Base-by-base conservation (phyloP, 2,329 filamentous ascomycete genomes). In the Epicoccum nigrum region DNA sequence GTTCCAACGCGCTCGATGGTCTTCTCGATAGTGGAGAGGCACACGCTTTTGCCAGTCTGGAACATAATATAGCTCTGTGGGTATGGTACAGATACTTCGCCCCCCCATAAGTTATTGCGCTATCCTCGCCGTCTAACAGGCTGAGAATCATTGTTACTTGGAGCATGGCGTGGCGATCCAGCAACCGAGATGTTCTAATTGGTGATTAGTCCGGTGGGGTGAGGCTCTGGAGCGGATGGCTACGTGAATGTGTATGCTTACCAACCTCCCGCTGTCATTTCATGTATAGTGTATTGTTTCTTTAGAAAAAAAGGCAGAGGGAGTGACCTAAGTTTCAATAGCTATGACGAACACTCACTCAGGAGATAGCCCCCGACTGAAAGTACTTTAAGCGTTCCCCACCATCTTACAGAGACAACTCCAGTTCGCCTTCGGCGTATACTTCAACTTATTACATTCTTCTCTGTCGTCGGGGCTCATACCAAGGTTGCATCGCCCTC, bases 391-490 rank as follows among this genome's bases (percentile, higher is more conserved):
- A 46, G 6, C 12, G 13, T 32, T n/a, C 13, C 13, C 19, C 19
- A 40, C 27, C 34, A 33, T 25, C 43, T 39, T 50, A 34, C 52
- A 51, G 45, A 39, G 54, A 45, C 55, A 56, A 56, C 50, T 59
- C 28, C 45, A 46, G 30, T 34, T 56, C 41, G 41, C 28, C 51
- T 38, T 25, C 20, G 16, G 19, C 35, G 51, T 32, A 31, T 45
- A 45, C 33, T 48, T 37, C 30, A 48, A 55, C 23, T 62, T 53
- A 43, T 54, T 34, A 50, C 43, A 46, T 57, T 56, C 42, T 48
- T 37, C 52, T n/a, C 41, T 48, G 51, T 55, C 51, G 55, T 59
- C 54, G 45, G 45, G 53, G 56, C 57, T 63, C 60, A 50, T 42
- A 45, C 47, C 56, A 57, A 58, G 55, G 35, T 48, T 45, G 43